Conservation (phyloP, 345 rosid species). For the Murraya paniculata region DNA sequence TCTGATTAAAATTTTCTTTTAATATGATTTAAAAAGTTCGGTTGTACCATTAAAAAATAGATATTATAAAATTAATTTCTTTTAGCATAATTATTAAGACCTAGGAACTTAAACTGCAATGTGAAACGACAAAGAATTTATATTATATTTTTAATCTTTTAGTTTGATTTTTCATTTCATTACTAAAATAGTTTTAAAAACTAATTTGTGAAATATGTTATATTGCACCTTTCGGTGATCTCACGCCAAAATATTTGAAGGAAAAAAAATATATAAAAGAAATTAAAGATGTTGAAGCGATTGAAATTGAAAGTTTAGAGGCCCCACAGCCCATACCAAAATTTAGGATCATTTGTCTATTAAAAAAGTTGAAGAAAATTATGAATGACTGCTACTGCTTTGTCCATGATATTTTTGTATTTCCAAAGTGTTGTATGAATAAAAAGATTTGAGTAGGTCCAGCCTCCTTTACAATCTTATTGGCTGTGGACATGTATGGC, state of each 20-base stretch:
- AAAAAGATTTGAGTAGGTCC: background rate
- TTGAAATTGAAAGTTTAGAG: background rate
- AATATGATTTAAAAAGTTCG: too few species aligned
- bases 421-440: background rate
- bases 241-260: background rate
- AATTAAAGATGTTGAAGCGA: background rate
- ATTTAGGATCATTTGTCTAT: background rate
- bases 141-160: too few species aligned
- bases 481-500: slow-evolving; percentile 3
- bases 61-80: too few species aligned
- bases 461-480: background rate
- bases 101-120: too few species aligned
- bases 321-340: background rate
- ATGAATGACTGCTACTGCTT: too few species aligned
- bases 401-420: background rate
- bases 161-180: too few species aligned
- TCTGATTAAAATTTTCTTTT: too few species aligned
- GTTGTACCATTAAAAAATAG: too few species aligned
- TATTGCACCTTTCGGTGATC: background rate
- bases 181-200: background rate
- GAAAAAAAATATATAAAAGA: too few species aligned
- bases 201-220: background rate
- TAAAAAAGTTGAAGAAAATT: background rate
- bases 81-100: too few species aligned
- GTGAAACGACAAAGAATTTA: too few species aligned